Evolutionary conservation across 805 yeast genomes (phyloP).

Genomic region (Wickerhamiella lipophila): DNA sequence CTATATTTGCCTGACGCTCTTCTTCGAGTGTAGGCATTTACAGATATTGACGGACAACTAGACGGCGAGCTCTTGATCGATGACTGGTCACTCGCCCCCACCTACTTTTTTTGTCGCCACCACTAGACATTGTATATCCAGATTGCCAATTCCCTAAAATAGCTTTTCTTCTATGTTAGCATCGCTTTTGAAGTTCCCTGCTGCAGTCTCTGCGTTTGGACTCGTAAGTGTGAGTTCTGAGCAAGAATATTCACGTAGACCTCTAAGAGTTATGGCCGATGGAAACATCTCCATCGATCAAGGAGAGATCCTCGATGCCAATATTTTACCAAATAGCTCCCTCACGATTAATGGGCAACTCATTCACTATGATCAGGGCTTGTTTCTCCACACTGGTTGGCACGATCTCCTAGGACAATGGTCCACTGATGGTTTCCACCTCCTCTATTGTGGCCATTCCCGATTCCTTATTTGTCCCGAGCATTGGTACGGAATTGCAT

Average conservation of each 20-base stretch:
- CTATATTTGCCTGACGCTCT: constrained; percentile 37
- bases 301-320: not conserved
- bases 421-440: not conserved
- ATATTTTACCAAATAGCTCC: not conserved
- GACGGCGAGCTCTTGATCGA: too few relatives aligned
- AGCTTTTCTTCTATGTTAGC: not conserved
- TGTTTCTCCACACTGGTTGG: not conserved
- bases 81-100: too few relatives aligned
- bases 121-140: not conserved
- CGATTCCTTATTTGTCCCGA: not conserved
- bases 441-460: not conserved
- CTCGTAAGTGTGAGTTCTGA: not conserved
- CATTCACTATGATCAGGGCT: not conserved
- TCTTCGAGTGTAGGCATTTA: constrained; percentile 24
- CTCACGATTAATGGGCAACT: not conserved
- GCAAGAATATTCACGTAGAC: not conserved
- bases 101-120: too few relatives aligned
- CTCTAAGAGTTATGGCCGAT: not conserved
- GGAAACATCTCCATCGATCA: not conserved
- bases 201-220: not conserved
- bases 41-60: too few relatives aligned
- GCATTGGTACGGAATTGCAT: not conserved
- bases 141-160: too few relatives aligned
- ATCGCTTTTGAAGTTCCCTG: not conserved
- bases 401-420: not conserved